phyloP scores from a whole-genome alignment of 805 yeast genomes.

The Pichia pseudocactophila region DNA sequence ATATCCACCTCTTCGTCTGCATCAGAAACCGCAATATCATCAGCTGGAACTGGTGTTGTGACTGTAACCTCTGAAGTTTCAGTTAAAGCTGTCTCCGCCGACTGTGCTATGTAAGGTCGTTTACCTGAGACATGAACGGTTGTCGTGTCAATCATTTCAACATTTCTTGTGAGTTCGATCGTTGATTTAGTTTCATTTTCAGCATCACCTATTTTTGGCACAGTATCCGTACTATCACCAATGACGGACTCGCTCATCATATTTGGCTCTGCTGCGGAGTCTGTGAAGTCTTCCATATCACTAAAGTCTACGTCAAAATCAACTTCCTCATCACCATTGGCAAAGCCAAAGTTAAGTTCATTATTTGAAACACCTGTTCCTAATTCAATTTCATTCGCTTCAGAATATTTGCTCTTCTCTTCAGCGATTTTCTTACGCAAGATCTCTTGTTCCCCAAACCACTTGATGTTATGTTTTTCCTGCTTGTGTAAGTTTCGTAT shows the following conservation, averaged over 20 bases:
- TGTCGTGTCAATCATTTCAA: no score
- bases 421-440: slow-evolving; percentile 22
- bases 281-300: slow-evolving; percentile 13
- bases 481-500: slow-evolving; percentile 25
- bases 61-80: background rate
- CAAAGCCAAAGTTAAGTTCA: slow-evolving; percentile 4
- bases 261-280: background rate
- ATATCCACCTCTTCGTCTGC: slow-evolving; percentile 8
- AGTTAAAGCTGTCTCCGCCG: no score
- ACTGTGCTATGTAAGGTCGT: no score
- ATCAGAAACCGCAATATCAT: background rate
- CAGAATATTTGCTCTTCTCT: slow-evolving; percentile 15
- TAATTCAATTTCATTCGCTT: slow-evolving; percentile 14
- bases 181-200: no score
- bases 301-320: slow-evolving; percentile 26
- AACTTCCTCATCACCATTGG: slow-evolving; percentile 21
- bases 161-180: no score
- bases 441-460: slow-evolving; percentile 21
- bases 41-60: background rate
- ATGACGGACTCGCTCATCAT: no score
- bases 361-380: slow-evolving; percentile 9
- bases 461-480: slow-evolving; percentile 16
- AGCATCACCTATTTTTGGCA: no score
- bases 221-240: no score
- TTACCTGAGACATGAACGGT: no score